These are phyloP conservation scores for Paramyrothecium roridum DNA, from an alignment of 2,329 filamentous ascomycete species.

Conservation along the genomic window DNA sequence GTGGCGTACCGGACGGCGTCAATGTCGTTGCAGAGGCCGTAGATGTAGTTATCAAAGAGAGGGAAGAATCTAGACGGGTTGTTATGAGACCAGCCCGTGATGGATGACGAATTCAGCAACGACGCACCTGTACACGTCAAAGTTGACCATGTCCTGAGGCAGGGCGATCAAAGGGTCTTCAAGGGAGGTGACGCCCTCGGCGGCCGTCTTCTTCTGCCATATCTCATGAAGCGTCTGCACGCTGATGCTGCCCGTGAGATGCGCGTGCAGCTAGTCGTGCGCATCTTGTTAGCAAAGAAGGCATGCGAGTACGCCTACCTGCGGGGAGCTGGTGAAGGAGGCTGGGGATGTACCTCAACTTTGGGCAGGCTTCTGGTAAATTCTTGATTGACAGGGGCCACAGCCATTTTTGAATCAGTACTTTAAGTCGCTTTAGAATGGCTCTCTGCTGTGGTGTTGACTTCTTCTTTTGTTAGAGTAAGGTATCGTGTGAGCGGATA, in stretches of 20 bases:
- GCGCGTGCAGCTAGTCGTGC: constrained; percentile 65
- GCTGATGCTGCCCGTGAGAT: constrained; percentile 76
- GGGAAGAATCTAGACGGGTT: constrained; percentile 67
- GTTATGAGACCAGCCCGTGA: too few species aligned
- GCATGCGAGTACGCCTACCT: neutral
- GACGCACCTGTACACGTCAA: constrained; percentile 63
- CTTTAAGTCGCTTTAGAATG: too few species aligned
- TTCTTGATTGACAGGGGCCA: neutral
- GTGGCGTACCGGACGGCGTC: constrained; percentile 61
- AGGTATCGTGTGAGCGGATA: too few species aligned
- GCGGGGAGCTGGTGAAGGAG: too few species aligned
- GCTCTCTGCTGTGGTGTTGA: too few species aligned
- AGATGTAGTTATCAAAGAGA: constrained; percentile 76
- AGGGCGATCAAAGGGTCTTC: constrained; percentile 69
- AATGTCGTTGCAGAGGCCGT: constrained; percentile 65
- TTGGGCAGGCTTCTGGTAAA: constrained; percentile 38
- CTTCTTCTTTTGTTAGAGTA: too few species aligned
- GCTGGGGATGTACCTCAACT: constrained; percentile 41
- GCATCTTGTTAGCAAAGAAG: constrained; percentile 1
- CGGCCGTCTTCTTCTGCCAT: constrained; percentile 59
- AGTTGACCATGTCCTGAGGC: constrained; percentile 68
- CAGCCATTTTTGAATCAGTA: too few species aligned
- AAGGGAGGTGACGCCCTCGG: constrained; percentile 46
- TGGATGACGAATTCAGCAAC: too few species aligned
- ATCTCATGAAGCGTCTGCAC: constrained; percentile 70